Conservation (phyloP, 805 yeast genomes). For the Kluyveromyces wickerhamii region DNA sequence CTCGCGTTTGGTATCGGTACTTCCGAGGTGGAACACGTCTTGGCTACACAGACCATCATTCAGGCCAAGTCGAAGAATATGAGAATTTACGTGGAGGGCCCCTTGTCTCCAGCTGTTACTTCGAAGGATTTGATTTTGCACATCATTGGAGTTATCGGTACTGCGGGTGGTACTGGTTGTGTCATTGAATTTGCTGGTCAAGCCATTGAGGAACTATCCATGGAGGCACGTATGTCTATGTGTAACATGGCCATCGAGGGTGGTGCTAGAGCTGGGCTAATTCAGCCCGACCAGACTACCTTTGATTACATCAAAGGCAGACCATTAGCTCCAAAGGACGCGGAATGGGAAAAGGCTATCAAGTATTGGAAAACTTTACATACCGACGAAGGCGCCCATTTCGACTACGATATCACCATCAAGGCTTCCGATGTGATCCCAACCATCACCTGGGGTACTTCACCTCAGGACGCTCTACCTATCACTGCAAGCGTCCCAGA, state of each 20-base stretch:
- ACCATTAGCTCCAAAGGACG: slow-evolving; percentile 91
- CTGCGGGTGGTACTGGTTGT: slow-evolving; percentile 98
- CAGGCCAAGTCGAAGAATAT: slow-evolving; percentile 95
- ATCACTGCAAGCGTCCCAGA: slow-evolving; percentile 88
- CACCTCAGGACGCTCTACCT: slow-evolving; percentile 98
- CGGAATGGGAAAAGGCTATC: slow-evolving; percentile 91
- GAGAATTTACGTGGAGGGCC: slow-evolving; percentile 83
- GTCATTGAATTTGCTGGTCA: slow-evolving; percentile 96
- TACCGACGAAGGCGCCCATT: slow-evolving; percentile 84
- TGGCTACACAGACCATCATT: slow-evolving; percentile 93
- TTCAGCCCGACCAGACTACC: slow-evolving; percentile 87
- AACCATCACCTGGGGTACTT: slow-evolving; percentile 98
- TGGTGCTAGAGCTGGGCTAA: slow-evolving; percentile 99
- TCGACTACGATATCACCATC: slow-evolving; percentile 76
- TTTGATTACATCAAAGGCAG: slow-evolving; percentile 86
- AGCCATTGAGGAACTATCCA: slow-evolving; percentile 80
- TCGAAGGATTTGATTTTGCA: slow-evolving; percentile 93
- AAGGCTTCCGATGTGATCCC: slow-evolving; percentile 83
- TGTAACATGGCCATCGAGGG: slow-evolving; percentile 99
- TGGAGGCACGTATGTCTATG: slow-evolving; percentile 99
- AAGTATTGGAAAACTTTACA: slow-evolving; percentile 83
- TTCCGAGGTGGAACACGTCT: slow-evolving; percentile 96
- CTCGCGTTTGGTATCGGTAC: slow-evolving; percentile 99
- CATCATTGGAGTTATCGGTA: slow-evolving; percentile 93
- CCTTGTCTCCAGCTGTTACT: slow-evolving; percentile 79